Base-by-base conservation (phyloP, 129 eudicot genomes). In the Smallanthus sonchifolius region DNA sequence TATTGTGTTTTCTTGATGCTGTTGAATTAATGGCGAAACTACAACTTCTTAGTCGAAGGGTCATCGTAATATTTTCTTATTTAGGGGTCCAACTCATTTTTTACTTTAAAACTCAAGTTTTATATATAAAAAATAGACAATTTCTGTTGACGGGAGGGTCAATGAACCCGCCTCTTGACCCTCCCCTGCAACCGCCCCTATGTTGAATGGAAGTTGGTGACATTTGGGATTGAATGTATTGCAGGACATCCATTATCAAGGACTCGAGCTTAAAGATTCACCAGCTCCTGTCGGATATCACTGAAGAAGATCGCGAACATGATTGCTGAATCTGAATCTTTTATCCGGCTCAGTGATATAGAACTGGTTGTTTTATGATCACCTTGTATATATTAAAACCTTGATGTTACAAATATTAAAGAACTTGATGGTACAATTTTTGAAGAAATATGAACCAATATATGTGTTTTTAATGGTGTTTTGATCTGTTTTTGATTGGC, bases 251-350 rank as follows among this genome's bases (percentile, higher is more conserved):
- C 91, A 94, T 65, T 88, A 79, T 66, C 91, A 88, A 74, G 97
- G 97, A 63, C 96, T 65, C 11, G 91, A 91, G 78, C 89, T 94
- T 68, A 94, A 91, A 79, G 94, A 91, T 51, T 75, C 89, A 6
- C 94, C 97, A 11, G 97, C 99, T 8, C 99, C 99, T 1, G 20
- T 94, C 51, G 99, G 99, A 48, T 95, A 95, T 79, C 99, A 95
- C 72, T 95, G 72, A 82, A 62, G 65, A 9, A 39, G 61, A 28
- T 34, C 19, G 2, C 9, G 56, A 5, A 6, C 7, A 20, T 15
- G 10, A 15, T 56, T 65, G 65, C n/a, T 75, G 73, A 65, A 75
- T 65, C 52, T 54, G 60, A 54, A 10, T 75, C 52, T 45, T 62
- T 62, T 45, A 74, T 45, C 47, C 32, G 10, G 49, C 10, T 51